phyloP scores from a whole-genome alignment of 2,329 filamentous ascomycete species.

The Lachnellula hyalina region DNA sequence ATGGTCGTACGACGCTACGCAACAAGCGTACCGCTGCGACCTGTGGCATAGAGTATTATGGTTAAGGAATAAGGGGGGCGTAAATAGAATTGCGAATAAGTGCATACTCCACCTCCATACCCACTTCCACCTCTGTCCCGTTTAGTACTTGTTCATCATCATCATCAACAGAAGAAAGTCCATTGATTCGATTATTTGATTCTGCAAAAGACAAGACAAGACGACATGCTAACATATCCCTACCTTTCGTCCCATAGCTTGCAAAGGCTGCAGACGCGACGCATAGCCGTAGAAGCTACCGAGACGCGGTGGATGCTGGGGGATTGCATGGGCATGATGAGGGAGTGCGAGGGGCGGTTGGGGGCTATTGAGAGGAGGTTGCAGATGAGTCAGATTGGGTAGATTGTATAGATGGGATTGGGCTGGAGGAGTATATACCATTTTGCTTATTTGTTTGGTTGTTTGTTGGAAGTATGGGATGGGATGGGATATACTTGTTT shows the following conservation, averaged over 20 bases:
- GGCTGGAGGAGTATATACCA: neutral
- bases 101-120: too few relatives aligned
- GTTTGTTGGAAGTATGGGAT: too few relatives aligned
- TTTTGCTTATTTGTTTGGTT: neutral
- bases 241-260: neutral
- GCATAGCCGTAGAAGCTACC: conserved; percentile 20
- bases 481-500: neutral
- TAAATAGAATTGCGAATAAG: conserved; percentile 16
- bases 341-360: conserved; percentile 14
- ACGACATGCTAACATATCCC: too few relatives aligned
- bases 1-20: conserved; percentile 25
- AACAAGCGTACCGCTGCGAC: conserved; percentile 19
- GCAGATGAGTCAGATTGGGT: conserved; percentile 17
- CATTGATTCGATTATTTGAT: too few relatives aligned
- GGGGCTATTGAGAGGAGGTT: conserved; percentile 18
- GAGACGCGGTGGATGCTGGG: conserved; percentile 17
- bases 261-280: conserved; percentile 17
- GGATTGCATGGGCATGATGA: conserved; percentile 21
- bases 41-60: conserved; percentile 17
- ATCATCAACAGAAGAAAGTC: too few relatives aligned
- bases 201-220: too few relatives aligned
- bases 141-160: too few relatives aligned
- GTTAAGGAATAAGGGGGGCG: conserved; percentile 15
- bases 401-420: neutral
- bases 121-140: too few relatives aligned